Evolutionary conservation across 306 rosid genomes (phyloP).

Genomic region (Heteromeles arbutifolia): DNA sequence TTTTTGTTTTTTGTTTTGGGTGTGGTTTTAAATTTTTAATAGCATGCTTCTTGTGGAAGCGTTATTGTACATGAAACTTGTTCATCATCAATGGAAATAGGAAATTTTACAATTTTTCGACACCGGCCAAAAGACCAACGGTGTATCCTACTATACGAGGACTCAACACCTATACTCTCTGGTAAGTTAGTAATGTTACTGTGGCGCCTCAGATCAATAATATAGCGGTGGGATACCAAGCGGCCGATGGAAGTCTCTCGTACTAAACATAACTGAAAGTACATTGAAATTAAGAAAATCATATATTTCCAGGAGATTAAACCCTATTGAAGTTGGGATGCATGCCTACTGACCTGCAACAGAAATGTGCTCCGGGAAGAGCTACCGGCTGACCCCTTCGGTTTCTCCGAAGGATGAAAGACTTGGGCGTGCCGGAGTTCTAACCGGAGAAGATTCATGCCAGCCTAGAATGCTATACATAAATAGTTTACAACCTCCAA

Average conservation of each 20-base stretch:
- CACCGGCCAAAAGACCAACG: background rate
- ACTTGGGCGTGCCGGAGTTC: background rate
- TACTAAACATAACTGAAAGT: no score
- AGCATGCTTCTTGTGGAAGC: constrained; percentile 35
- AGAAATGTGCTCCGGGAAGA: background rate
- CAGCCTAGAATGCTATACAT: background rate
- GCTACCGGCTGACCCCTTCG: background rate
- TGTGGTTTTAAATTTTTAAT: constrained; percentile 13
- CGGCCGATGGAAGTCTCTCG: background rate
- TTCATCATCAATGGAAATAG: constrained; percentile 34
- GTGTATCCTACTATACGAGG: background rate
- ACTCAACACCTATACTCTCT: no score
- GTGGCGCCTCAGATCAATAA: no score
- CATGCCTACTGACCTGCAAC: background rate
- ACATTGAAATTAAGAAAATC: background rate
- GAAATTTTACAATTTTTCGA: constrained; percentile 16
- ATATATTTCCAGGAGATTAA: background rate
- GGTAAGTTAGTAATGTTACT: background rate
- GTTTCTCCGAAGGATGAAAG: background rate
- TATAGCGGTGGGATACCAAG: background rate
- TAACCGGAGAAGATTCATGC: background rate
- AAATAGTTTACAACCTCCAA: background rate
- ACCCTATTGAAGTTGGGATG: background rate
- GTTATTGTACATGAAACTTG: constrained; percentile 53
- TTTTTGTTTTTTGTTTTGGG: background rate